Evolutionary conservation across 805 yeast genomes (phyloP).

Genomic region (Babjeviella inositovora): DNA sequence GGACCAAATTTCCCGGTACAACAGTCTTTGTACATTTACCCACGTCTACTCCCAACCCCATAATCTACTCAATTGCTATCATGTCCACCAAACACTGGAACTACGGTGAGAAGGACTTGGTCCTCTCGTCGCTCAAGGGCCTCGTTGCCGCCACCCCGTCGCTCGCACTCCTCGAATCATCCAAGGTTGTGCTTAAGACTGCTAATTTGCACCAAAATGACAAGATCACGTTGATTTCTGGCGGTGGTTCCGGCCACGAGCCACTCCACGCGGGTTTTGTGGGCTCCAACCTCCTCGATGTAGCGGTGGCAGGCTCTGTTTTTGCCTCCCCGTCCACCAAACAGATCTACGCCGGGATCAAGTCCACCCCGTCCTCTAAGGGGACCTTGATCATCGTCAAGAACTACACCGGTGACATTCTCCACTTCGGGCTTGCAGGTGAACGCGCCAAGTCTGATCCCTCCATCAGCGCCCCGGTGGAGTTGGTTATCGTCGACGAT

Average conservation of each 20-base stretch:
- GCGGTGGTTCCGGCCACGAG: slow-evolving; percentile 96
- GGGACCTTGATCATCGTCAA: slow-evolving; percentile 76
- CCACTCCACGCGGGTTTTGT: slow-evolving; percentile 89
- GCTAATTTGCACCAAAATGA: slow-evolving; percentile 10
- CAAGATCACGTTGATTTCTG: slow-evolving; percentile 64
- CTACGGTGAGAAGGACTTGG: slow-evolving; percentile 23
- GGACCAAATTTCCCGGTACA: no score
- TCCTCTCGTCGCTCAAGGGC: slow-evolving; percentile 31
- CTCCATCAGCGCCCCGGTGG: slow-evolving; percentile 64
- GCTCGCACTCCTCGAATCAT: slow-evolving; percentile 33
- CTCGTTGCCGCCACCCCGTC: slow-evolving; percentile 38
- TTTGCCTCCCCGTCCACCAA: slow-evolving; percentile 93
- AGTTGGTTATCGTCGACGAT: slow-evolving; percentile 69
- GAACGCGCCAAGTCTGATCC: slow-evolving; percentile 71
- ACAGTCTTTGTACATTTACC: no score
- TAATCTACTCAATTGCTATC: no score
- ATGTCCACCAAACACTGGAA: slow-evolving; percentile 38
- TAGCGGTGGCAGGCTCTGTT: slow-evolving; percentile 82
- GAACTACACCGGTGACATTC: slow-evolving; percentile 88
- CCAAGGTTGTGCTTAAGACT: slow-evolving; percentile 32
- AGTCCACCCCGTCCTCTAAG: slow-evolving; percentile 32
- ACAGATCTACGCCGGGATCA: slow-evolving; percentile 62
- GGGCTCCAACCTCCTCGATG: slow-evolving; percentile 69
- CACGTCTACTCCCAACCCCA: no score
- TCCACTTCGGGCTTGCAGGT: slow-evolving; percentile 85